Evolutionary conservation across 148 eudicot genomes (phyloP).

Genomic region (Vaccinium myrtillus): DNA sequence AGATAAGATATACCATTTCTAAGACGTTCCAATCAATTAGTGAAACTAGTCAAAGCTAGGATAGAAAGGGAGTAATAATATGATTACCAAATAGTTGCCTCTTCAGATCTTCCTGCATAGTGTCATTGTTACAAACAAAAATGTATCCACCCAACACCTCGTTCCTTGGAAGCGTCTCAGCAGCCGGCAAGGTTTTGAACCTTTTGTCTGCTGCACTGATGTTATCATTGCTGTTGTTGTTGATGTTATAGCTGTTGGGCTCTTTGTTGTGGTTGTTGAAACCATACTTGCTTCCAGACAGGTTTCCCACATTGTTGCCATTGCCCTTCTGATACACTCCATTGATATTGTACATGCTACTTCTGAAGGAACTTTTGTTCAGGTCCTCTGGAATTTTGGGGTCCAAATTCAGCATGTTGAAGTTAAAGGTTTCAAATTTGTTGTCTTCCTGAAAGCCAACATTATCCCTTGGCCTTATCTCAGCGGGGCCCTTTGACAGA

Average conservation of each 20-base stretch:
- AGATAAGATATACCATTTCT: background rate
- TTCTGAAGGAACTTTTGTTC: slow-evolving; percentile 47
- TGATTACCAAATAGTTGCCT: slow-evolving; percentile 82
- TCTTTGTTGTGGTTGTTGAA: slow-evolving; percentile 51
- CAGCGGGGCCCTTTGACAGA: slow-evolving; percentile 65
- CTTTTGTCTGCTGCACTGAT: slow-evolving; percentile 64
- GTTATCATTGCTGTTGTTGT: slow-evolving; percentile 35
- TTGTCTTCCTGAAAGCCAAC: slow-evolving; percentile 77
- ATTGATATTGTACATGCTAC: slow-evolving; percentile 61
- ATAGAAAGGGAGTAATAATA: background rate
- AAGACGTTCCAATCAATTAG: background rate
- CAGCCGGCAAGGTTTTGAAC: slow-evolving; percentile 96
- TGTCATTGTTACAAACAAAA: slow-evolving; percentile 85
- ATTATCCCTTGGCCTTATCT: slow-evolving; percentile 66
- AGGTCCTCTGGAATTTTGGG: slow-evolving; percentile 34
- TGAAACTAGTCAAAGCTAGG: background rate
- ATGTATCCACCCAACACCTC: slow-evolving; percentile 98
- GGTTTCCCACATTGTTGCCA: slow-evolving; percentile 48
- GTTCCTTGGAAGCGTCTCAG: slow-evolving; percentile 89
- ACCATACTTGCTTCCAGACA: slow-evolving; percentile 55
- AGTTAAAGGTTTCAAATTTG: slow-evolving; percentile 79
- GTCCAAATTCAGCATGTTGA: slow-evolving; percentile 78
- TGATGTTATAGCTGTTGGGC: slow-evolving; percentile 36
- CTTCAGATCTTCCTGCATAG: slow-evolving; percentile 83
- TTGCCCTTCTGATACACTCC: slow-evolving; percentile 60